These are phyloP conservation scores for Monilinia vaccinii-corymbosi DNA, from an alignment of 2,329 filamentous ascomycete genomes.

Conservation along the genomic window DNA sequence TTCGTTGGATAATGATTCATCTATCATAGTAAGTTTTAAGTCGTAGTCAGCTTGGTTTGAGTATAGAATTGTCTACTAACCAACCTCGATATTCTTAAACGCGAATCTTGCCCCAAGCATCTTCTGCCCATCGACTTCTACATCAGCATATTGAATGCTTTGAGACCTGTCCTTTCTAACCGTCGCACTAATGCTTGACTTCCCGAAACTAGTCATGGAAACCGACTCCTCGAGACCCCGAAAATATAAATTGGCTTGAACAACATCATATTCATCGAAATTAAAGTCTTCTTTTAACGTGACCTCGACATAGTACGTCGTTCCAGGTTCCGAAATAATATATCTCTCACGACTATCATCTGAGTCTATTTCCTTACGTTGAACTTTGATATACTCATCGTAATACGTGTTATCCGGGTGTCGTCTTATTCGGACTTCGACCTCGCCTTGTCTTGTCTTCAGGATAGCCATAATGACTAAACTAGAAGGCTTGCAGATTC, in stretches of 20 bases:
- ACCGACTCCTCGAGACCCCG: not conserved
- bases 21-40: not conserved
- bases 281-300: slow-evolving; percentile 5
- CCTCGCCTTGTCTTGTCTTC: not conserved
- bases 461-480: not conserved
- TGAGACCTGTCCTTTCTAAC: rapidly evolving
- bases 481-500: not conserved
- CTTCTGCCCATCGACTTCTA: not conserved
- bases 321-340: slow-evolving; percentile 7
- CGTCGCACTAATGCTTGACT: not conserved
- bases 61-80: not conserved
- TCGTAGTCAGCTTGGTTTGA: no score
- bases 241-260: not conserved
- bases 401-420: not conserved
- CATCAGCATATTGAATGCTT: not conserved
- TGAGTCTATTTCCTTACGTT: not conserved
- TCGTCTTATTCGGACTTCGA: slow-evolving; percentile 4
- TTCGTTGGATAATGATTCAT: not conserved
- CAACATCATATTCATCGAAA: not conserved
- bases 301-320: not conserved
- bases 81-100: not conserved
- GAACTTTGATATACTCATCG: slow-evolving; percentile 9
- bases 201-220: not conserved
- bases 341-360: not conserved
- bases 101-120: not conserved